Evolutionary conservation across 1,284 basidiomycete species (phyloP).

Genomic region (Chiua sp.): DNA sequence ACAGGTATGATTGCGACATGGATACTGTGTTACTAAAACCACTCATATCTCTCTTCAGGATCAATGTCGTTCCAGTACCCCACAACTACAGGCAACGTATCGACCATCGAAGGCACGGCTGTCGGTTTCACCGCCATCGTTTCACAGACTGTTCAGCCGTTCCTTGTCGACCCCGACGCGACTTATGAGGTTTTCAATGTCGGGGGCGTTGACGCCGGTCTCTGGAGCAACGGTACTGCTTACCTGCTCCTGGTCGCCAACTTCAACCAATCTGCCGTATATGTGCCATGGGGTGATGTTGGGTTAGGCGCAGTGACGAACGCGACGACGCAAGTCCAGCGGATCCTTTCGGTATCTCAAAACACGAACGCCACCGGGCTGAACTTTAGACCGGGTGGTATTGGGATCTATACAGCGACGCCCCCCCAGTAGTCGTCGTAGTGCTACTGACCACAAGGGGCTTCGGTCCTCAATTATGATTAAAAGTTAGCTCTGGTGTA

Average conservation of each 20-base stretch:
- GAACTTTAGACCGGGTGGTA: slow-evolving; percentile 16
- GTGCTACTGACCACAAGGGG: no score
- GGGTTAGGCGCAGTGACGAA: slow-evolving; percentile 25
- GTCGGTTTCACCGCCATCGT: slow-evolving; percentile 11
- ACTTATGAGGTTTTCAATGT: slow-evolving; percentile 10
- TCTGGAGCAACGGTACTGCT: slow-evolving; percentile 28
- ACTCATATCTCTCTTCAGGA: slow-evolving; percentile 20
- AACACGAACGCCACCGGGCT: slow-evolving; percentile 26
- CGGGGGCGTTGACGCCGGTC: slow-evolving; percentile 26
- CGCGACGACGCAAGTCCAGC: slow-evolving; percentile 23
- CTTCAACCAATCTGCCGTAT: not conserved
- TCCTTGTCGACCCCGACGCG: slow-evolving; percentile 19
- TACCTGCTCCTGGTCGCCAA: slow-evolving; percentile 31
- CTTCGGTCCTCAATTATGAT: no score
- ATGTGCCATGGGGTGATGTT: slow-evolving; percentile 25
- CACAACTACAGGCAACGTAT: slow-evolving; percentile 21
- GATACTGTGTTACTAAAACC: no score
- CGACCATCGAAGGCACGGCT: slow-evolving; percentile 32
- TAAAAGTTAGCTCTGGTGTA: no score
- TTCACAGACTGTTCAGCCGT: slow-evolving; percentile 20
- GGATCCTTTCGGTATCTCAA: slow-evolving; percentile 16
- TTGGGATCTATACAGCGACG: slow-evolving; percentile 32
- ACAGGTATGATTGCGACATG: slow-evolving; percentile 21
- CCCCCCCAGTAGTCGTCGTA: not conserved
- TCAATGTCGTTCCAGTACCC: slow-evolving; percentile 37